A percentile compares a stretch with the other conserved stretches of the same genome.
Evolutionary conservation across 2,329 filamentous ascomycete species (phyloP).

Genomic region (Dryadomyces sulphureus): DNA sequence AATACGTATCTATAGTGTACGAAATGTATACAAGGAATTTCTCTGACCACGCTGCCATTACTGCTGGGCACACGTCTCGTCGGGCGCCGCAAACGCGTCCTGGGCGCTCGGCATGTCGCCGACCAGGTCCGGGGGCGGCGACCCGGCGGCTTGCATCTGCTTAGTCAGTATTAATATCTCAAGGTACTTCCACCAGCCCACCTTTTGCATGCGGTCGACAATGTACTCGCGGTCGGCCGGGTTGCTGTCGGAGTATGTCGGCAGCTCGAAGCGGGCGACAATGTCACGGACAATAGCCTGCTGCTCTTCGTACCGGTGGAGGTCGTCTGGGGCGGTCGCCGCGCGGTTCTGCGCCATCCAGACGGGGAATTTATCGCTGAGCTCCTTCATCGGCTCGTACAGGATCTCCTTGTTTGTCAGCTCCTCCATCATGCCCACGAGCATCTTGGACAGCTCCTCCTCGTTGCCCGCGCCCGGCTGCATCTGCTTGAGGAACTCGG

Average conservation of each 20-base stretch:
- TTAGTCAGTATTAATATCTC: not conserved
- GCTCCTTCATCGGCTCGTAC: conserved; percentile 97
- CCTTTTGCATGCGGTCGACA: conserved; percentile 95
- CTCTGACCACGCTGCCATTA: conserved; percentile 14
- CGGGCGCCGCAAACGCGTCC: conserved; percentile 47
- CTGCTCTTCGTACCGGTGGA: conserved; percentile 71
- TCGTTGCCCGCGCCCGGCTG: conserved; percentile 51
- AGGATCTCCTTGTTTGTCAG: conserved; percentile 96
- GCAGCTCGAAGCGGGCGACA: conserved; percentile 73
- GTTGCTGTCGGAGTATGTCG: conserved; percentile 69
- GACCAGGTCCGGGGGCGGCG: conserved; percentile 78
- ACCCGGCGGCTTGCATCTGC: conserved; percentile 93
- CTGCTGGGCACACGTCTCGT: conserved; percentile 49
- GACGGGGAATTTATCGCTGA: conserved; percentile 78
- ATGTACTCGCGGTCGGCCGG: conserved; percentile 76
- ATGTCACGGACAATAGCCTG: conserved; percentile 70
- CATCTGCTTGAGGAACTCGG: conserved; percentile 86
- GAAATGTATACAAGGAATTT: too few species aligned
- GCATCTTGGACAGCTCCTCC: conserved; percentile 85
- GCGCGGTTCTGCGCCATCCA: conserved; percentile 72
- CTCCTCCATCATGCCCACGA: conserved; percentile 98
- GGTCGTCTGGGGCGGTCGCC: conserved; percentile 52
- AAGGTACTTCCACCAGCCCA: conserved; percentile 22
- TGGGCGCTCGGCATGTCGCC: conserved; percentile 78
- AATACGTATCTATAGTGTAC: too few species aligned